These are phyloP conservation scores for Calycina herbarum DNA, from an alignment of 2,329 filamentous ascomycete genomes.

Conservation along the genomic window DNA sequence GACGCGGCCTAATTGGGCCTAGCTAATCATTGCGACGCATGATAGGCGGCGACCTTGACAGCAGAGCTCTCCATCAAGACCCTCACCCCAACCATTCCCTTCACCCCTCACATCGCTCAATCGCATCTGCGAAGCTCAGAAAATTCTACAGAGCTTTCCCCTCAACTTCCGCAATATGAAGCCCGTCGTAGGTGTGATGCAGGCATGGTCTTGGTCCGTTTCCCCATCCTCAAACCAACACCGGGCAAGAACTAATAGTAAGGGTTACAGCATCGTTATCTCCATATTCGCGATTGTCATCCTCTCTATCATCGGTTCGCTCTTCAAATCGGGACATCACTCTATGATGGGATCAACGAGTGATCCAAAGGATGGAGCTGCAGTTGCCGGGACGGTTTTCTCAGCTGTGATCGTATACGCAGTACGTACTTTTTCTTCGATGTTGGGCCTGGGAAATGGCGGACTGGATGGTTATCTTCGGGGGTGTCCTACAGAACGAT, in stretches of 20 bases:
- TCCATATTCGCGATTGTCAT: constrained; percentile 65
- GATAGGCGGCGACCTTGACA: neutral
- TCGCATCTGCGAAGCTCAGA: constrained; percentile 3
- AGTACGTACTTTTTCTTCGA: constrained; percentile 56
- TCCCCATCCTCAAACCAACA: constrained; percentile 12
- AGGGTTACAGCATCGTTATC: constrained; percentile 66
- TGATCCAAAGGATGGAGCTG: constrained; percentile 68
- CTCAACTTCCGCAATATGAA: constrained; percentile 64
- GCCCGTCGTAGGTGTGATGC: constrained; percentile 86
- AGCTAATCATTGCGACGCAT: neutral
- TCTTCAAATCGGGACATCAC: constrained; percentile 81
- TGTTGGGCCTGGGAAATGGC: neutral
- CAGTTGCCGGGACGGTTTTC: constrained; percentile 83
- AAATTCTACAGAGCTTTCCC: neutral
- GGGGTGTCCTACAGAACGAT: neutral
- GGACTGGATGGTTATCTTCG: neutral
- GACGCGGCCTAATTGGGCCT: neutral
- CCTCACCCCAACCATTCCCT: constrained; percentile 11
- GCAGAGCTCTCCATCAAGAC: constrained; percentile 7
- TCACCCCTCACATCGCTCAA: neutral
- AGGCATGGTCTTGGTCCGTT: constrained; percentile 91
- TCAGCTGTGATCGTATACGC: constrained; percentile 84
- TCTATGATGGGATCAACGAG: constrained; percentile 76
- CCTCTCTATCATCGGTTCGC: constrained; percentile 62
- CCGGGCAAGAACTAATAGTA: constrained; percentile 7